These are phyloP conservation scores for Pichia inconspicua DNA, from an alignment of 1,139 yeast species.

Conservation along the genomic window DNA sequence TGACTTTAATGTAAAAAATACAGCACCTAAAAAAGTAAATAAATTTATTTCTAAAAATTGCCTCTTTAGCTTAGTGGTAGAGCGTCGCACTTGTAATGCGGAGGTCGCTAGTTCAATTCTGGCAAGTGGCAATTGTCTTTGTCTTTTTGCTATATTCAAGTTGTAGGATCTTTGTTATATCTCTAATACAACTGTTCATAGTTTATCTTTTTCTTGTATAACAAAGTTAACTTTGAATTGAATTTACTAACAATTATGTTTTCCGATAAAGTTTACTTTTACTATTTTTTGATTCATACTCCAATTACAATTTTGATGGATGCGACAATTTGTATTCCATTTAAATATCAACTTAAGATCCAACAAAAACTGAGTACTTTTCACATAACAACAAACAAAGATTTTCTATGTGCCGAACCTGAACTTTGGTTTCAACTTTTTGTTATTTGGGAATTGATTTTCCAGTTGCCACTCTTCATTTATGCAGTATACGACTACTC, in stretches of 20 bases:
- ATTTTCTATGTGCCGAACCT: conserved; percentile 53
- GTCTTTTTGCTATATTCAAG: conserved; percentile 1
- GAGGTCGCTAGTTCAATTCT: conserved; percentile 95
- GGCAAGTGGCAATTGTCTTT: conserved; percentile 61
- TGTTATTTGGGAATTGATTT: conserved; percentile 60
- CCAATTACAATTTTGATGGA: conserved; percentile 73
- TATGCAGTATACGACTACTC: conserved; percentile 29
- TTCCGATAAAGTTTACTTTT: conserved; percentile 45
- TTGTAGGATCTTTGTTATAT: neutral
- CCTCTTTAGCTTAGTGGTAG: conserved; percentile 82
- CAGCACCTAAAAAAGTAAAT: neutral
- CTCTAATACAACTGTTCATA: too few species aligned
- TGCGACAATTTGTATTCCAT: conserved; percentile 61
- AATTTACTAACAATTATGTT: conserved; percentile 2
- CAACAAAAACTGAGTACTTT: conserved; percentile 45
- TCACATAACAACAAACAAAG: conserved; percentile 60
- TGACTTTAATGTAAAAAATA: neutral
- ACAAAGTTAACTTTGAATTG: too few species aligned
- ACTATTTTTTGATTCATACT: conserved; percentile 52
- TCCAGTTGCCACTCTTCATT: conserved; percentile 75
- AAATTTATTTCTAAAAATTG: neutral
- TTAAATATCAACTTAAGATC: conserved; percentile 36
- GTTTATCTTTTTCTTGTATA: too few species aligned
- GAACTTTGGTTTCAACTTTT: conserved; percentile 65
- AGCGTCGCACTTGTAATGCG: conserved; percentile 96